These are phyloP conservation scores for Phytophthora melonis DNA, from an alignment of 352 stramenopile species.

Conservation along the genomic window DNA sequence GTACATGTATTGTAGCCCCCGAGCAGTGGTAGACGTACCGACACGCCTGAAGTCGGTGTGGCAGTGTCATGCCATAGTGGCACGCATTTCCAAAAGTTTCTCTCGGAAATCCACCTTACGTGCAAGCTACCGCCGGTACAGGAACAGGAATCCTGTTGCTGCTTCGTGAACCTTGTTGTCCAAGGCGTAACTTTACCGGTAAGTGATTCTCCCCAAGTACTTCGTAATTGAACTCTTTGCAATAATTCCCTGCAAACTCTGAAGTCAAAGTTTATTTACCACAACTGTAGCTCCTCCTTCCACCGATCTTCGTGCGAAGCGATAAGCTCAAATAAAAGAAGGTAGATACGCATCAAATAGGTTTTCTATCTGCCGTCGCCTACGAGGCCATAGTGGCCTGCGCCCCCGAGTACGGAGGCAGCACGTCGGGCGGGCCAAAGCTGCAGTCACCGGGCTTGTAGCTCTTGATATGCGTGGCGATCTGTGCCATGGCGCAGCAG, in stretches of 20 bases:
- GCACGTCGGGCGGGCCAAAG: conserved; percentile 45
- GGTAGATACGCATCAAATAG: not conserved
- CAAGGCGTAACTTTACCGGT: too few relatives aligned
- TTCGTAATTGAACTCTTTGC: too few relatives aligned
- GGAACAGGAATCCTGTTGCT: not conserved
- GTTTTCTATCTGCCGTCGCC: not conserved
- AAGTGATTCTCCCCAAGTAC: too few relatives aligned
- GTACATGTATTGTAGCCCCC: too few relatives aligned
- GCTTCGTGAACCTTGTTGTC: not conserved
- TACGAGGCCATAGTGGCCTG: not conserved
- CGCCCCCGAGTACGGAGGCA: conserved; percentile 42
- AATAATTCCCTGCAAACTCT: too few relatives aligned
- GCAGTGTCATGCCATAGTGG: too few relatives aligned
- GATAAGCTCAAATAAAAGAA: too few relatives aligned
- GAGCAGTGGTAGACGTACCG: too few relatives aligned
- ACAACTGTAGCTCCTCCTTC: not conserved
- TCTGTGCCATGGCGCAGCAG: conserved; percentile 54
- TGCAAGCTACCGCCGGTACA: too few relatives aligned
- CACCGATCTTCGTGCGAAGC: too few relatives aligned
- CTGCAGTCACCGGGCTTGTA: conserved; percentile 59
- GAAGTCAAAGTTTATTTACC: not conserved
- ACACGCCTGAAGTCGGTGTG: not conserved
- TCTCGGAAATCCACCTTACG: not conserved
- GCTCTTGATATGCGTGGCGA: conserved; percentile 59
- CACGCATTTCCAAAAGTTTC: not conserved